Base-by-base conservation (phyloP, 164 flowering plant genomes). In the Platanus orientalis region DNA sequence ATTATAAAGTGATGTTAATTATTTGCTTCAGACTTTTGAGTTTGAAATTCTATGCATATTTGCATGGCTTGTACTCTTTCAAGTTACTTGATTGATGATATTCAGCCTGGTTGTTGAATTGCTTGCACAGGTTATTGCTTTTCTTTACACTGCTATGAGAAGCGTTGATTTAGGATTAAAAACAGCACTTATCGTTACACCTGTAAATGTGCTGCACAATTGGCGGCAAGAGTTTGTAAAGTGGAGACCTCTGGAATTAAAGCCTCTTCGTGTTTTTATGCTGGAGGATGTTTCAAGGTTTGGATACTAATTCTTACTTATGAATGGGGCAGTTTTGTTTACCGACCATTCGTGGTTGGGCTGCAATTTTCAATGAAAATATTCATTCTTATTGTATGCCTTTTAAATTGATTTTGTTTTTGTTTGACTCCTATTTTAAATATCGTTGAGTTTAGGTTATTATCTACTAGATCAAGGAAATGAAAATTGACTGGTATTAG, bases 151-250 rank as follows among this genome's bases (percentile, higher is more conserved):
- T 73, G 92, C 94, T 40, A 87, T 92, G 97, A 85, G 96, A 80
- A 73, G 83, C 74, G 77, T 82, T 68, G 94, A 92, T 71, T 64
- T 95, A 69, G 97, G 97, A 48, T 72, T 95, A 26, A 85, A 69
- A 87, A 83, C 87, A 58, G 97, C 88, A 25, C 96, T 95, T 53
- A 84, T 95, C 28, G 99, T 95, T 58, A 81, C 93, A 30, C 99
- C 99, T 60, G 97, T 95, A 36, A 95, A 92, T 84, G 99, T 95
- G 74, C 68, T 95, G 70, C 99, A 95, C 71, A 95, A 95, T 73
- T 95, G 99, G 99, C 76, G 88, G 60, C 82, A 84, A 24, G 99
- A 95, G 71, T 95, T 95, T 71, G 30, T 70, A 20, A 95, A 95
- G 78, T 95, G 99, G 99, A 79, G 69, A 55, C 99, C 99, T 40